Evolutionary conservation across 2,329 filamentous ascomycete species (phyloP).

Genomic region (Rhynchosporium graminicola): DNA sequence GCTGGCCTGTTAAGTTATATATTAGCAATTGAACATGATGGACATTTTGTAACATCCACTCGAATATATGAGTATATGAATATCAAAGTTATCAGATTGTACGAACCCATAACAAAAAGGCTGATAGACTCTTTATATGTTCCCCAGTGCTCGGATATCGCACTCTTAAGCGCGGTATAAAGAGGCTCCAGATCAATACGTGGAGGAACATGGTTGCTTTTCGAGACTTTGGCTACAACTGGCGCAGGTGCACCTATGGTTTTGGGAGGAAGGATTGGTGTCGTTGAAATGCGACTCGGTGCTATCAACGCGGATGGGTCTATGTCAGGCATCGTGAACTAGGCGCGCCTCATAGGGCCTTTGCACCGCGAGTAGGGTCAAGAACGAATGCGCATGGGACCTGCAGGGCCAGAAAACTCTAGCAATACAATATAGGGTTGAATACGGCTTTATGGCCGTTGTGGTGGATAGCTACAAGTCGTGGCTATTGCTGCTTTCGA

Average conservation of each 20-base stretch:
- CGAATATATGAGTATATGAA: not conserved
- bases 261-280: slow-evolving; percentile 59
- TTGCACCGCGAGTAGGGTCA: slow-evolving; percentile 34
- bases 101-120: slow-evolving; percentile 63
- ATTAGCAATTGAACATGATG: slow-evolving; percentile 36
- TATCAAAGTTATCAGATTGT: not conserved
- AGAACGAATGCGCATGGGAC: slow-evolving; percentile 37
- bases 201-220: slow-evolving; percentile 63
- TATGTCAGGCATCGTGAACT: slow-evolving; percentile 62
- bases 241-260: slow-evolving; percentile 56
- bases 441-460: slow-evolving; percentile 18
- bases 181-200: slow-evolving; percentile 68
- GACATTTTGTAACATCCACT: not conserved
- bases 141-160: slow-evolving; percentile 64
- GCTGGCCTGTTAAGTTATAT: slow-evolving; percentile 50
- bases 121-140: slow-evolving; percentile 64
- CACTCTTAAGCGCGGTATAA: slow-evolving; percentile 61
- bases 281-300: slow-evolving; percentile 55
- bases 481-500: slow-evolving; percentile 17
- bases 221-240: slow-evolving; percentile 49
- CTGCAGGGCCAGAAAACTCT: slow-evolving; percentile 29
- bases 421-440: slow-evolving; percentile 33
- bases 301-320: slow-evolving; percentile 64
- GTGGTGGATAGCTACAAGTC: slow-evolving; percentile 24
- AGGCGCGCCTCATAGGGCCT: slow-evolving; percentile 35